Evolutionary conservation across 495 filamentous ascomycete genomes (phyloP).

Genomic region (Parathielavia appendiculata): DNA sequence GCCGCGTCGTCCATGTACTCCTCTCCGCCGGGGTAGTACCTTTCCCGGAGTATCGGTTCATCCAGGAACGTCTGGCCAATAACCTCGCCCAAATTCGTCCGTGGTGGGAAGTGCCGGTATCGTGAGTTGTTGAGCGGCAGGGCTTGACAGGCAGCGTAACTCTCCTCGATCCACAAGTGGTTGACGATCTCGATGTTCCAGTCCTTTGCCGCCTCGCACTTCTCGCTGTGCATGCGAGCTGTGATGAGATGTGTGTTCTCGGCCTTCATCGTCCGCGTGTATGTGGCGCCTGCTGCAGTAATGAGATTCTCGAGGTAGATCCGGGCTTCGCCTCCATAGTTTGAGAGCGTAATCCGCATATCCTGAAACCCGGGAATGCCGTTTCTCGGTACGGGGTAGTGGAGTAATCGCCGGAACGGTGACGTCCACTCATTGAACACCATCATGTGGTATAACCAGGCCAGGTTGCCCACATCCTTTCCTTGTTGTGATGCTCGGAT

Average conservation of each 20-base stretch:
- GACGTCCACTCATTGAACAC: conserved; percentile 82
- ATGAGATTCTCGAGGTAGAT: conserved; percentile 92
- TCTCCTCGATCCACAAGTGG: conserved; percentile 96
- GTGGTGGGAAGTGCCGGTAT: conserved; percentile 75
- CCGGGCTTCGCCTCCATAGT: conserved; percentile 91
- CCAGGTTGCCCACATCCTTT: conserved; percentile 83
- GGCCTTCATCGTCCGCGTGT: conserved; percentile 85
- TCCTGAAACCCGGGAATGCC: conserved; percentile 75
- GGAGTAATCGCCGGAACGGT: conserved; percentile 71
- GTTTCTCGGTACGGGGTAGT: conserved; percentile 74
- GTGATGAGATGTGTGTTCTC: conserved; percentile 96
- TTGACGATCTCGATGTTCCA: conserved; percentile 90
- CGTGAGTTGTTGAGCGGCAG: conserved; percentile 60
- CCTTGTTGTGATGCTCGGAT: conserved; percentile 63
- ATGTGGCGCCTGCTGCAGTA: conserved; percentile 72
- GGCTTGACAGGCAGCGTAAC: conserved; percentile 79
- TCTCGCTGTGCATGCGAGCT: conserved; percentile 80
- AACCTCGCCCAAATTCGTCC: conserved; percentile 89
- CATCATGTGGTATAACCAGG: conserved; percentile 91
- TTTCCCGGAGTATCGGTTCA: conserved; percentile 30
- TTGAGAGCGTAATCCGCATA: conserved; percentile 79
- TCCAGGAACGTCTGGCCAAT: conserved; percentile 71
- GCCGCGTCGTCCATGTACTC: conserved; percentile 28
- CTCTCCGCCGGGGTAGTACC: conserved; percentile 40
- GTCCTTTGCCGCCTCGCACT: conserved; percentile 82